A percentile compares a stretch with the other conserved stretches of the same genome.
These are phyloP conservation scores for Quercus tomentella DNA, from an alignment of 331 rosid species.

Conservation along the genomic window DNA sequence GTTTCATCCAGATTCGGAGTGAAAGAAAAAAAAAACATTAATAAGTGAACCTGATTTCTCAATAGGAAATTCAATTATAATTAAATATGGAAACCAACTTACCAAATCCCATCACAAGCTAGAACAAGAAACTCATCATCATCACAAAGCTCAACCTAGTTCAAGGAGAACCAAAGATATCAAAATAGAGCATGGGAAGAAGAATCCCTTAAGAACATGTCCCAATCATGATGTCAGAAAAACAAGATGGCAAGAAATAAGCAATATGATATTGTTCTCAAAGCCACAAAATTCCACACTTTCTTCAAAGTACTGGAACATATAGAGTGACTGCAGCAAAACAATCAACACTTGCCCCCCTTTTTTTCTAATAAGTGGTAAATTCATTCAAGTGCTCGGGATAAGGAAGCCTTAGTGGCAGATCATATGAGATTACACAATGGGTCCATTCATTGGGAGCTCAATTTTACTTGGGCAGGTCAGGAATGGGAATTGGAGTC, in stretches of 20 bases:
- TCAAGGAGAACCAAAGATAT: conserved; percentile 13
- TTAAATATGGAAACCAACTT: conserved; percentile 18
- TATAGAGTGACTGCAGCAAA: neutral
- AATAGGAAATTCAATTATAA: neutral
- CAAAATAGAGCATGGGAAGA: neutral
- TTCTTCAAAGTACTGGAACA: neutral
- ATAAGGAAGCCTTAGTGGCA: no score
- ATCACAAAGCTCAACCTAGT: conserved; percentile 74
- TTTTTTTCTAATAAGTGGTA: neutral
- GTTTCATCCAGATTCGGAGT: neutral
- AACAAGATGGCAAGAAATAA: neutral
- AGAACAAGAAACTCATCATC: conserved; percentile 92
- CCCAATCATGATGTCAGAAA: conserved; percentile 3
- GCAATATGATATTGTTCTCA: neutral
- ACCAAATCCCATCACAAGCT: conserved; percentile 99
- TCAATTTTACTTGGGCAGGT: no score
- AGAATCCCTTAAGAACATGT: neutral
- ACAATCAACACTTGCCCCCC: neutral
- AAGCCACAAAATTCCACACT: neutral
- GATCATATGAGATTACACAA: no score
- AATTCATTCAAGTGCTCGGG: no score
- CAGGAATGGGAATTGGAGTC: no score
- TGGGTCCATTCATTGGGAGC: no score
- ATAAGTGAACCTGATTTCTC: neutral
- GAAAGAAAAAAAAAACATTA: neutral